Evolutionary conservation across 23 red algal species (phyloP).

Genomic region (Pyropia yezoensis): DNA sequence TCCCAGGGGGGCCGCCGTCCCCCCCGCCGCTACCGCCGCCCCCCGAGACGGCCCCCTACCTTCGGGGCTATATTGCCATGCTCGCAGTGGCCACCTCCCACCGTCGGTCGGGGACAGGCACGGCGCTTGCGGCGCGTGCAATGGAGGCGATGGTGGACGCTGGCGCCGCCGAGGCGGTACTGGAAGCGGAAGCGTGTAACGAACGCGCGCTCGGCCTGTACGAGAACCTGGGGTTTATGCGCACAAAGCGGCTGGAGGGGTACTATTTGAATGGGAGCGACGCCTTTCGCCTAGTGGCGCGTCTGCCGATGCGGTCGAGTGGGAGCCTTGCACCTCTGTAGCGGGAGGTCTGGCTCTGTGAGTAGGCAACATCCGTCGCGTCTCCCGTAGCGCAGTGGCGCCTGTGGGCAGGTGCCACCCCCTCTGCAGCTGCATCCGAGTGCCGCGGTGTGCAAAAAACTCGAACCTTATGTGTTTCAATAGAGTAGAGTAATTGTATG

Average conservation of each 20-base stretch:
- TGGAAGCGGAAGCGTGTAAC: conserved; percentile 91
- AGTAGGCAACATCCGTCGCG: background rate
- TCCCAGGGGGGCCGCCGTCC: background rate
- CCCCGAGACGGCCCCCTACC: conserved; percentile 7
- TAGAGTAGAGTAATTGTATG: too few relatives aligned
- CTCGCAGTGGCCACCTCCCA: conserved; percentile 64
- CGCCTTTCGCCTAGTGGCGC: conserved; percentile 76
- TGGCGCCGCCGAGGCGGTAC: conserved; percentile 65
- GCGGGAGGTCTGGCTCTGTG: background rate
- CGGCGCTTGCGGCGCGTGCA: conserved; percentile 51
- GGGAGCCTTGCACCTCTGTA: background rate
- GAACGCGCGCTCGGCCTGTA: conserved; percentile 70
- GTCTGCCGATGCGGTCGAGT: background rate
- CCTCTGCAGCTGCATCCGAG: too few relatives aligned
- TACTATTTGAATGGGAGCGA: conserved; percentile 97
- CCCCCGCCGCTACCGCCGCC: background rate
- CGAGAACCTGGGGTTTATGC: conserved; percentile 88
- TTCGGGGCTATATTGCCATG: conserved; percentile 98
- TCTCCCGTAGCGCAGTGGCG: too few relatives aligned
- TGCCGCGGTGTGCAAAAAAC: too few relatives aligned
- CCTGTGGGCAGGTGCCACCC: too few relatives aligned
- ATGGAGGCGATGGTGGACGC: conserved; percentile 62
- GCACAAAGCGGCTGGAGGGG: conserved; percentile 87
- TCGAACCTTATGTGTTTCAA: too few relatives aligned
- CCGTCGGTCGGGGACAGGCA: conserved; percentile 67